Conservation (phyloP, 2,329 filamentous ascomycete species). For the Hypoxylon sp. region DNA sequence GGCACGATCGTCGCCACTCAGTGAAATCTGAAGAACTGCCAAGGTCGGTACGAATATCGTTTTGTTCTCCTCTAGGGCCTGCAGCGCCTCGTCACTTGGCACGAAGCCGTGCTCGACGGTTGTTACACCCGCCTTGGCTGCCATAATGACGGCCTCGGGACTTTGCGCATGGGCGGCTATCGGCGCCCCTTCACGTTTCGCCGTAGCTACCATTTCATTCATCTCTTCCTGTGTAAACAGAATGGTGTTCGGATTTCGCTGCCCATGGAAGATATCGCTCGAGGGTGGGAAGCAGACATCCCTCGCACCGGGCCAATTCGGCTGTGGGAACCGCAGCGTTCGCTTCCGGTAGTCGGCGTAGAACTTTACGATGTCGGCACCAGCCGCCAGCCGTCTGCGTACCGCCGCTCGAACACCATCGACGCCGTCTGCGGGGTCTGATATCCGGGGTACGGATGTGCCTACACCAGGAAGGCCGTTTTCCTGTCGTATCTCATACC, state of each 20-base stretch:
- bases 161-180: constrained; percentile 60
- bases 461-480: constrained; percentile 53
- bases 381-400: constrained; percentile 60
- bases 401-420: constrained; percentile 61
- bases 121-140: constrained; percentile 60
- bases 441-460: constrained; percentile 53
- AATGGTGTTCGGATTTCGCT: constrained; percentile 57
- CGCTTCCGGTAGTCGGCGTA: constrained; percentile 63
- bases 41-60: constrained; percentile 67
- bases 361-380: constrained; percentile 65
- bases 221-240: constrained; percentile 64
- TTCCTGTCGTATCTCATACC: constrained; percentile 63
- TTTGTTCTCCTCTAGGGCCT: constrained; percentile 58
- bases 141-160: constrained; percentile 59
- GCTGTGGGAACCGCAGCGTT: constrained; percentile 57
- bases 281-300: constrained; percentile 54
- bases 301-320: constrained; percentile 47
- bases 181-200: constrained; percentile 55
- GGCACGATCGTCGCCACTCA: constrained; percentile 47
- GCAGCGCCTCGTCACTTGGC: constrained; percentile 56
- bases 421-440: constrained; percentile 62
- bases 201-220: constrained; percentile 63
- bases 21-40: constrained; percentile 56
- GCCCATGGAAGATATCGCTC: constrained; percentile 38
- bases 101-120: constrained; percentile 62